phyloP scores from a whole-genome alignment of 1,284 basidiomycete species.

The Pseudozyma thailandica region DNA sequence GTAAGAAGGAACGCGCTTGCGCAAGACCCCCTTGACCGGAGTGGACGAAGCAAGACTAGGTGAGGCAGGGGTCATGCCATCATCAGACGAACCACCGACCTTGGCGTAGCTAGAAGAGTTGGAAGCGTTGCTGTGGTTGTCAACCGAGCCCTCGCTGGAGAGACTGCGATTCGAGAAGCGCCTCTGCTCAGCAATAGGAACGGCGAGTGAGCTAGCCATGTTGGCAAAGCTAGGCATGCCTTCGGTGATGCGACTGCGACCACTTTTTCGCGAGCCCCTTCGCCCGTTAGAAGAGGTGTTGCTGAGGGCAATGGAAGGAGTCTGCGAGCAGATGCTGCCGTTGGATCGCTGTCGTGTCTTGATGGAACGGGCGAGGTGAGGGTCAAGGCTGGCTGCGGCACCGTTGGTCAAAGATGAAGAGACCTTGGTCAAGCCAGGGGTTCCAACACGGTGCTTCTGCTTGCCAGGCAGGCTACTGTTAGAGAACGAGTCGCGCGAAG shows the following conservation, averaged over 20 bases:
- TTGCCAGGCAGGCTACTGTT: conserved; percentile 5
- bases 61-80: conserved; percentile 16
- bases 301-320: conserved; percentile 19
- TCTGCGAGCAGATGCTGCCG: conserved; percentile 34
- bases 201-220: conserved; percentile 28
- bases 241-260: conserved; percentile 35
- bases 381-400: conserved; percentile 22
- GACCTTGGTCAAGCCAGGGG: conserved; percentile 33
- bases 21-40: conserved; percentile 34
- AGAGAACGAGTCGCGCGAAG: conserved; percentile 16
- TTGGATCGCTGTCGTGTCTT: conserved; percentile 15
- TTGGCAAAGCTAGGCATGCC: conserved; percentile 36
- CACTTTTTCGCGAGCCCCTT: conserved; percentile 19
- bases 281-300: conserved; percentile 12
- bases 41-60: not conserved
- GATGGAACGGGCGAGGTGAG: conserved; percentile 22
- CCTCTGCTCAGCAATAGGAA: conserved; percentile 22
- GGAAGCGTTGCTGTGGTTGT: conserved; percentile 45
- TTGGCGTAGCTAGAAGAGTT: conserved; percentile 37
- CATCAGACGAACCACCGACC: conserved; percentile 35
- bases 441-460: conserved; percentile 26
- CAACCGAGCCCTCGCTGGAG: conserved; percentile 39
- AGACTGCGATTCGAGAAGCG: conserved; percentile 33
- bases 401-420: conserved; percentile 1
- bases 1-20: conserved; percentile 23